These are phyloP conservation scores for Pichia deserticola DNA, from an alignment of 805 yeast species.

Conservation along the genomic window DNA sequence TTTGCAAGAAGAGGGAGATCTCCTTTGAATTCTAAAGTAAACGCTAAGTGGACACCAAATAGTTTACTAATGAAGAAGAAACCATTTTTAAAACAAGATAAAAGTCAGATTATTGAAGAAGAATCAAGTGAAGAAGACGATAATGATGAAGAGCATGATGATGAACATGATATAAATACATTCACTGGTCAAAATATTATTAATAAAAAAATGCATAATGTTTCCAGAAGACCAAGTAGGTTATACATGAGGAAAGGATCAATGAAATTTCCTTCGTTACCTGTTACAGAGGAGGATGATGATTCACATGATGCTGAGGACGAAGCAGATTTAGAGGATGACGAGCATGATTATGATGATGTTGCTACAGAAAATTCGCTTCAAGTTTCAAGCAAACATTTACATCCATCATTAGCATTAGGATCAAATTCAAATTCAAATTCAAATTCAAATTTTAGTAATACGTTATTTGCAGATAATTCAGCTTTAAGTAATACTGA, in stretches of 20 bases:
- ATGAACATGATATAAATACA: neutral
- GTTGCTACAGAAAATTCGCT: slow-evolving; percentile 4
- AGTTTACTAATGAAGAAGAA: slow-evolving; percentile 8
- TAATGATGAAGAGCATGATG: slow-evolving; percentile 4
- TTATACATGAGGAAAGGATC: slow-evolving; percentile 7
- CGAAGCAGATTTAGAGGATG: slow-evolving; percentile 11
- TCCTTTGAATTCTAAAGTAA: slow-evolving; percentile 24
- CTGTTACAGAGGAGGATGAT: slow-evolving; percentile 13
- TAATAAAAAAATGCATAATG: neutral
- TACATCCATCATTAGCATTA: neutral
- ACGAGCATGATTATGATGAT: slow-evolving; percentile 38
- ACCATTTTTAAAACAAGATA: slow-evolving; percentile 39
- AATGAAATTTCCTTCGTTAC: slow-evolving; percentile 6
- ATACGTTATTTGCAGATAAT: neutral
- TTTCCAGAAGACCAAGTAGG: slow-evolving; percentile 4
- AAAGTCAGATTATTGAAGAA: slow-evolving; percentile 40
- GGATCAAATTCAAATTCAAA: neutral
- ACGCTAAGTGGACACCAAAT: slow-evolving; percentile 24
- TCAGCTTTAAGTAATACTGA: neutral
- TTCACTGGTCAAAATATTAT: slow-evolving; percentile 9
- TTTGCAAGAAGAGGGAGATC: slow-evolving; percentile 27
- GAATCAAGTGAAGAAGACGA: slow-evolving; percentile 5
- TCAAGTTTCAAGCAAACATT: neutral
- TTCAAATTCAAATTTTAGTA: neutral
- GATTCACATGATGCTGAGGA: slow-evolving; percentile 9